Evolutionary conservation across 148 eudicot genomes (phyloP), one percentile per base, ranked within the genome.

Genomic region (Arbutus unedo): DNA sequence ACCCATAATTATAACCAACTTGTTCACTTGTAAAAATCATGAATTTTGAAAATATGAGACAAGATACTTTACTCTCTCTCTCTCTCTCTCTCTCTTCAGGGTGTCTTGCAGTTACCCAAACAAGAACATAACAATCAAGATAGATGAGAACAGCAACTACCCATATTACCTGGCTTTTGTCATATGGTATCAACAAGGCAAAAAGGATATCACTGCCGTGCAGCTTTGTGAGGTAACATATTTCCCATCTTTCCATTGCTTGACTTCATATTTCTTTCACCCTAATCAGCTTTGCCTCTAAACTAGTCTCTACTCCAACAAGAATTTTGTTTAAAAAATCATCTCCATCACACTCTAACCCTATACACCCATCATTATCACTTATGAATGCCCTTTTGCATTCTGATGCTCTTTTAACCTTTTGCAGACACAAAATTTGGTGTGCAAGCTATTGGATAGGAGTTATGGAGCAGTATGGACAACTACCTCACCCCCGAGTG

Each of bases 391-490:
- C 0, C 38, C 10, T 8, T n/a, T n/a, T 9, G 55, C 9, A 49
- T 74, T 74, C 55, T 48, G 53, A 48, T 4, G 2, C 4, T 8
- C 5, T 21, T 56, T 74, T 9, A 48, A 74, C 8, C 60, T 56
- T 73, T 4, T 74, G 85, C 90, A 94, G 98, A 90, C 92, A 43
- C 82, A 90, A 70, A 91, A 81, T 83, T 90, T 89, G 50, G 85
- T 73, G 84, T 92, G 98, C 90, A 90, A 91, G 88, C 85, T 94
- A 72, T 79, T 94, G 76, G 91, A 91, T 41, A 87, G 98, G 79
- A 88, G 82, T 43, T 86, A 92, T 79, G 98, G 98, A 86, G 92
- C 95, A 66, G 95, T 92, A 47, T 94, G 95, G 95, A 87, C 95
- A 59, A 88, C 91, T 0, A 79, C 82, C 21, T 78, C 95, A 62